A percentile compares a stretch with the other conserved stretches of the same genome.
Conservation (phyloP, 441 rosid genomes). For the Erodium moschatum region DNA sequence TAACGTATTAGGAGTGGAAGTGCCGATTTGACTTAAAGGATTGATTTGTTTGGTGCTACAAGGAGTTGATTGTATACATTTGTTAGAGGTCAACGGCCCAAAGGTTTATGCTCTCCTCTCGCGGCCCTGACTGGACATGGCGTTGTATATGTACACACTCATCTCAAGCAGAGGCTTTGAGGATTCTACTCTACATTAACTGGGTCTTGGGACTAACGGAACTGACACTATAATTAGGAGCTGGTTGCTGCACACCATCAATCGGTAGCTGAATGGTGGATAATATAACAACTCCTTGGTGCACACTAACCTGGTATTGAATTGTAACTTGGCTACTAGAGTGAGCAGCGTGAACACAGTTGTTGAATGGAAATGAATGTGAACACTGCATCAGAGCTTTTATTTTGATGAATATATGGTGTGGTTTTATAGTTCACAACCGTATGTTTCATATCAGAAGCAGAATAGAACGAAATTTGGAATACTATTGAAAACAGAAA, state of each 20-base stretch:
- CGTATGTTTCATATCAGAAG: no score
- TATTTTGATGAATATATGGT: no score
- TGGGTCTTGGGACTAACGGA: slow-evolving; percentile 18
- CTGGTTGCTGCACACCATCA: slow-evolving; percentile 22
- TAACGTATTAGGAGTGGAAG: slow-evolving; percentile 15
- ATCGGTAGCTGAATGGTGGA: slow-evolving; percentile 4
- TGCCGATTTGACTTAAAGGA: slow-evolving; percentile 21
- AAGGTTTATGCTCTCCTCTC: slow-evolving; percentile 9
- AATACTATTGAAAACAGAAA: no score
- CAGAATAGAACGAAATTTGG: no score
- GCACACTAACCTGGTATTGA: background rate
- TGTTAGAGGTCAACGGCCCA: slow-evolving; percentile 5
- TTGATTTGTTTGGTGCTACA: slow-evolving; percentile 22
- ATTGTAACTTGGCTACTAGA: background rate
- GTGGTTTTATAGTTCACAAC: no score
- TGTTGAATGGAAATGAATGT: background rate
- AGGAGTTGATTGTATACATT: slow-evolving; percentile 15
- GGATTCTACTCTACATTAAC: slow-evolving; percentile 23
- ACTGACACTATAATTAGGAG: slow-evolving; percentile 11
- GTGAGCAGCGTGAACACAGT: background rate
- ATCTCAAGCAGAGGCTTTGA: slow-evolving; percentile 14
- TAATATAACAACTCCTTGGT: background rate
- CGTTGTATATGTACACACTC: slow-evolving; percentile 23
- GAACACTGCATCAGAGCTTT: background rate
- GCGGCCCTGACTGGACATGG: slow-evolving; percentile 11